Conservation (phyloP, 139 green algal species). For the Eudorina sp. region DNA sequence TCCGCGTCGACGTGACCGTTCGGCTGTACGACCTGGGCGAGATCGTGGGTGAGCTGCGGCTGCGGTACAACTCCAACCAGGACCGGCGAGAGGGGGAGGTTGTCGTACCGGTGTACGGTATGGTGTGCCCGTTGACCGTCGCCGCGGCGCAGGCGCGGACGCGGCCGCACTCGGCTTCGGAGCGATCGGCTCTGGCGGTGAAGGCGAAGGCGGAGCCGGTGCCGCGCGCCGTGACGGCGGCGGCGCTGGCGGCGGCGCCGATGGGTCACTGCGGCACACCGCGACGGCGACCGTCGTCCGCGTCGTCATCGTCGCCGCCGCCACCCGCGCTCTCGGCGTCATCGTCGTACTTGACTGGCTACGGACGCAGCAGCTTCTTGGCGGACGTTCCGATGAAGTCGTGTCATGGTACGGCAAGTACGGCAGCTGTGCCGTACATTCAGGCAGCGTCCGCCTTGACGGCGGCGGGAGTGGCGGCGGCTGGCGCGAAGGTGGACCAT, state of each 20-base stretch:
- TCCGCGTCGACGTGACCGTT: constrained; percentile 1
- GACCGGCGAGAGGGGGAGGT: neutral
- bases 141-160: neutral
- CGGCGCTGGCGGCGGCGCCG: neutral
- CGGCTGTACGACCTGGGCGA: neutral
- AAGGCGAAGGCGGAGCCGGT: neutral
- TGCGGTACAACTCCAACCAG: neutral
- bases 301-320: neutral
- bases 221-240: neutral
- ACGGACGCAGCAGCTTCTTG: neutral
- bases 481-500: no score
- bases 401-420: no score
- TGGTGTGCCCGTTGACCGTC: neutral
- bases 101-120: constrained; percentile 43
- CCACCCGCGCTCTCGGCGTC: neutral
- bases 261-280: neutral
- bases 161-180: neutral
- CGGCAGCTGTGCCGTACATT: no score
- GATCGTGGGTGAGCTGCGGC: constrained; percentile 33
- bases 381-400: no score
- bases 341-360: neutral
- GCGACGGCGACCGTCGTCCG: neutral
- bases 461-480: no score
- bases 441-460: no score
- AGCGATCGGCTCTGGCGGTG: constrained; percentile 2